These are phyloP conservation scores for Penicillium hordei DNA, from an alignment of 2,329 filamentous ascomycete species.

Conservation along the genomic window DNA sequence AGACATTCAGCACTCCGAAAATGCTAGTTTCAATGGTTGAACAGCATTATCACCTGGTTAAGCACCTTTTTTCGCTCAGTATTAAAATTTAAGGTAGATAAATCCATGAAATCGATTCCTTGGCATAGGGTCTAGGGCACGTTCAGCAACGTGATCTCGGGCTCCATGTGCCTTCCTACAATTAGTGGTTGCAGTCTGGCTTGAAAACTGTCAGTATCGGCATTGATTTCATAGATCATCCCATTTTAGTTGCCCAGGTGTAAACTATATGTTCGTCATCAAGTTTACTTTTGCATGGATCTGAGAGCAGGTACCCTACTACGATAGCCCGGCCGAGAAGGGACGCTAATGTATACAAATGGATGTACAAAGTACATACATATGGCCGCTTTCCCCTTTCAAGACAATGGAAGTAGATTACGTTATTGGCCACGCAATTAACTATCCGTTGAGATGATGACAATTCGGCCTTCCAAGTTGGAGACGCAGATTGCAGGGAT, in stretches of 20 bases:
- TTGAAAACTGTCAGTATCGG: neutral
- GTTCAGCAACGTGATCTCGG: neutral
- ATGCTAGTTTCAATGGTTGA: neutral
- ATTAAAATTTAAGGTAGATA: neutral
- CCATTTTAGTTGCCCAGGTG: neutral
- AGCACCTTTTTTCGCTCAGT: neutral
- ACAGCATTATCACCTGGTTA: neutral
- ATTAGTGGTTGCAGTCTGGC: neutral
- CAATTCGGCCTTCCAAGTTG: neutral
- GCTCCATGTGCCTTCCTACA: too few species aligned
- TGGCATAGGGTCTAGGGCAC: conserved; percentile 6
- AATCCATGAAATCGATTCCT: neutral
- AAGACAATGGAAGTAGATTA: neutral
- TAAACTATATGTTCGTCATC: neutral
- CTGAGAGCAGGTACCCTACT: neutral
- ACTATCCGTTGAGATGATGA: neutral
- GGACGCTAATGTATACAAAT: neutral
- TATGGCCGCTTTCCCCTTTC: too few species aligned
- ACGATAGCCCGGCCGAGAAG: too few species aligned
- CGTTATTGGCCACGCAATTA: neutral
- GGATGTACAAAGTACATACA: neutral
- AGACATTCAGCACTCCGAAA: neutral
- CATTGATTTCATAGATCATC: neutral
- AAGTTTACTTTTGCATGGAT: neutral
- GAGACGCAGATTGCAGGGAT: neutral